phyloP scores from a whole-genome alignment of 1,284 basidiomycete genomes.

The Boletus hoseneyae region DNA sequence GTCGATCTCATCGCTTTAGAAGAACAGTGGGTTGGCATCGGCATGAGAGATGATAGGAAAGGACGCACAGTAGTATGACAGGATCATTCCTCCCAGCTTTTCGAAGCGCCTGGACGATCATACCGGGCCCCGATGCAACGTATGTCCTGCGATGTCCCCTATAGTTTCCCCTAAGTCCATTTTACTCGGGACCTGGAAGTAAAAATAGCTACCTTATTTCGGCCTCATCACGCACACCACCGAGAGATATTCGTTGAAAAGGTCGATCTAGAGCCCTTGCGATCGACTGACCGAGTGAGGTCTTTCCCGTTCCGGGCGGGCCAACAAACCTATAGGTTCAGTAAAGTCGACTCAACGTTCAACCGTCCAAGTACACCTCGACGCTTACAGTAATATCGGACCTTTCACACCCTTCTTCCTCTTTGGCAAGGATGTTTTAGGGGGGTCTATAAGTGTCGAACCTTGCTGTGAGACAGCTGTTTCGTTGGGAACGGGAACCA shows the following conservation, averaged over 20 bases:
- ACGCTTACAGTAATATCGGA: slow-evolving; percentile 73
- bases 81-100: slow-evolving; percentile 82
- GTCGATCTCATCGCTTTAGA: slow-evolving; percentile 75
- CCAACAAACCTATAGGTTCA: slow-evolving; percentile 60
- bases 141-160: slow-evolving; percentile 88
- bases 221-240: slow-evolving; percentile 87
- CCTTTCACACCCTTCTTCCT: slow-evolving; percentile 57
- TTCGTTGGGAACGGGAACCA: slow-evolving; percentile 17
- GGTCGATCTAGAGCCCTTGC: slow-evolving; percentile 80
- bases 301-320: slow-evolving; percentile 83
- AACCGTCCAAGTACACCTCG: background rate
- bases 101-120: slow-evolving; percentile 85
- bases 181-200: background rate
- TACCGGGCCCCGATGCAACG: slow-evolving; percentile 81
- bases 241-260: slow-evolving; percentile 91
- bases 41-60: slow-evolving; percentile 1
- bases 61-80: slow-evolving; percentile 71
- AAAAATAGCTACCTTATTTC: slow-evolving; percentile 57
- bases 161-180: slow-evolving; percentile 3
- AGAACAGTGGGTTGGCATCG: slow-evolving; percentile 21
- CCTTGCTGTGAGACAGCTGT: slow-evolving; percentile 7
- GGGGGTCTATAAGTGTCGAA: slow-evolving; percentile 7
- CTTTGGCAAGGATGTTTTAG: slow-evolving; percentile 8
- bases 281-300: slow-evolving; percentile 82
- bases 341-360: background rate